Evolutionary conservation across 192 early-diverging fungal genomes (phyloP), one percentile per base, ranked within the genome.

Genomic region (Powellomyces hirtus): DNA sequence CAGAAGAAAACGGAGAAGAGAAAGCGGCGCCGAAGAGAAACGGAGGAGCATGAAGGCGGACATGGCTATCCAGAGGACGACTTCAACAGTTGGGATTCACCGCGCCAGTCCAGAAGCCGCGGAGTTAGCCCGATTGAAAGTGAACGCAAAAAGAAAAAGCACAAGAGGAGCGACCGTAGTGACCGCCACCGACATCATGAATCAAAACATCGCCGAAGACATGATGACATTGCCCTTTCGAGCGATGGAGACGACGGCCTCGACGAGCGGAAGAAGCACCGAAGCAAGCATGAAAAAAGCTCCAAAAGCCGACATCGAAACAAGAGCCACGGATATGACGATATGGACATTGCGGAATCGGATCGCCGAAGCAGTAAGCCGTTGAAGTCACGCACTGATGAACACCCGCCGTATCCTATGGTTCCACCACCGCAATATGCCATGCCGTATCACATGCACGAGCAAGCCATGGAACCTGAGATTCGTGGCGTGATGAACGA

Each of bases 121-220:
- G 53, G 38, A 0, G 3, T 29, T 5, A 37, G 36, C 31, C 29
- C 26, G 34, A 16, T 63, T 40, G 68, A 22, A 8, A 72, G 66
- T 44, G 70, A 78, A 37, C 64, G 71, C 26, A 77, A 77, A 55
- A 63, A 72, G 42, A 27, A 69, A 26, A 72, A 73, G 36, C 69
- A 73, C 59, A 40, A 20, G 35, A 42, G 40, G 59, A 27, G 24
- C 24, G 16, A 59, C 10, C 57, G 24, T 59, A 18, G 51, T 27
- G 16, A 59, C 10, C 57, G 30, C 30, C 59, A 61, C 40, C 52
- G n/a, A 10, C 13, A 24, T 16, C 24, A 10, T 55, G 10, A 10
- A 11, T 61, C 59, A 2, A 2, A 36, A 5, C 59, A 61, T 29
- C 59, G 38, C 2, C 33, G 59, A 8, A 33, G 35, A 7, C 57